Conservation (phyloP, 106 monocot species). For the Dendrobium officinale region DNA sequence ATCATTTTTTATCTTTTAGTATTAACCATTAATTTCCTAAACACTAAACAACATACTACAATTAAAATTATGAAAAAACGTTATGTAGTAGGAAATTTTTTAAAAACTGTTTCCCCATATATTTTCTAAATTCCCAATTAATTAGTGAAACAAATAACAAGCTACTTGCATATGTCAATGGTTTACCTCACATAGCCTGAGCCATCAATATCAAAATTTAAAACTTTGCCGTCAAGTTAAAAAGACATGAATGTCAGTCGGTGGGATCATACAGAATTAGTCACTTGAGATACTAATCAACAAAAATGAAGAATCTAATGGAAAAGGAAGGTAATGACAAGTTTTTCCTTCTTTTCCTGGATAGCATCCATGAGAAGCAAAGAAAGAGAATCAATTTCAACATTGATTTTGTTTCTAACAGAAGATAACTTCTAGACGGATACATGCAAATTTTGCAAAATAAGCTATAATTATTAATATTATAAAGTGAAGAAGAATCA, state of each 20-base stretch:
- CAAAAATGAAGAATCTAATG: not conserved
- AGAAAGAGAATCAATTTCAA: not conserved
- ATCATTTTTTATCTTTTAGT: not conserved
- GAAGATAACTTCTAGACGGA: not conserved
- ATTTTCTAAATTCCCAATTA: not conserved
- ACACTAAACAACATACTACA: not conserved
- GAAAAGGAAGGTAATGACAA: not conserved
- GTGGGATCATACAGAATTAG: not conserved
- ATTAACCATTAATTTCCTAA: not conserved
- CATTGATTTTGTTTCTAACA: not conserved
- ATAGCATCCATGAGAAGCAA: not conserved
- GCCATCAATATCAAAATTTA: not conserved
- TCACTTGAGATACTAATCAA: not conserved
- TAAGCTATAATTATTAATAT: not conserved
- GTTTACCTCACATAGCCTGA: not conserved
- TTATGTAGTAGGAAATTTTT: not conserved
- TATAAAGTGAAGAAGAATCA: constrained; percentile 9
- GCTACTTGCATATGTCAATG: not conserved
- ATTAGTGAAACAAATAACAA: not conserved
- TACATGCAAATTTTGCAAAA: not conserved
- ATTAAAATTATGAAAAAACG: not conserved
- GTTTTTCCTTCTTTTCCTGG: not conserved
- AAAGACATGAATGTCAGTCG: not conserved
- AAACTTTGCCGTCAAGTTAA: not conserved
- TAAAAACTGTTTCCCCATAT: not conserved